phyloP scores from a whole-genome alignment of 305 asterid genomes.

The Fraxinus nigra region DNA sequence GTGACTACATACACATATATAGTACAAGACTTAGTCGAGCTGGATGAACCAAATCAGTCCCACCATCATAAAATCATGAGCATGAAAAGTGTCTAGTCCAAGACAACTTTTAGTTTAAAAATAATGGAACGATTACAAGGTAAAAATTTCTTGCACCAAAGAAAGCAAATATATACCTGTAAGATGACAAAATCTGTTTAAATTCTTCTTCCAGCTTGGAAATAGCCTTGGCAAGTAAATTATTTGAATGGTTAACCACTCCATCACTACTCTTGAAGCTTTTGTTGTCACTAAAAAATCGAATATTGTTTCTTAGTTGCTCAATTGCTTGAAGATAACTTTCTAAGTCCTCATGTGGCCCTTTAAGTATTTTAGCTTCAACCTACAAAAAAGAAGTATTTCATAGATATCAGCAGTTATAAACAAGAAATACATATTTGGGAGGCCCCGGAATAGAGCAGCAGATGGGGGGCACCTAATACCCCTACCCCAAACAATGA shows the following conservation, averaged over 20 bases:
- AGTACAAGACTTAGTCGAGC: background rate
- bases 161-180: slow-evolving; percentile 52
- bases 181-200: slow-evolving; percentile 69
- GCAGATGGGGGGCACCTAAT: background rate
- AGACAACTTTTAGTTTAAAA: slow-evolving; percentile 3
- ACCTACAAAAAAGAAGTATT: slow-evolving; percentile 49
- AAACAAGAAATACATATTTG: slow-evolving; percentile 12
- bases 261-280: slow-evolving; percentile 96
- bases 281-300: slow-evolving; percentile 82
- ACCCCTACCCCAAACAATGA: background rate
- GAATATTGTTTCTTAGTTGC: slow-evolving; percentile 77
- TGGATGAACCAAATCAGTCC: background rate
- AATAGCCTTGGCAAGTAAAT: slow-evolving; percentile 84
- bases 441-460: slow-evolving; percentile 11
- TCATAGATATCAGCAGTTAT: slow-evolving; percentile 13
- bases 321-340: slow-evolving; percentile 93
- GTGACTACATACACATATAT: background rate
- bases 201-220: slow-evolving; percentile 98
- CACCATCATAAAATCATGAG: background rate
- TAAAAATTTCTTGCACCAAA: slow-evolving; percentile 11
- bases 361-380: slow-evolving; percentile 93
- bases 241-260: slow-evolving; percentile 76
- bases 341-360: slow-evolving; percentile 97
- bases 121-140: slow-evolving; percentile 3
- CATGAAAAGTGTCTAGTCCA: background rate